phyloP scores from a whole-genome alignment of 1,139 yeast species.

The Barnettozyma hawaiiensis region DNA sequence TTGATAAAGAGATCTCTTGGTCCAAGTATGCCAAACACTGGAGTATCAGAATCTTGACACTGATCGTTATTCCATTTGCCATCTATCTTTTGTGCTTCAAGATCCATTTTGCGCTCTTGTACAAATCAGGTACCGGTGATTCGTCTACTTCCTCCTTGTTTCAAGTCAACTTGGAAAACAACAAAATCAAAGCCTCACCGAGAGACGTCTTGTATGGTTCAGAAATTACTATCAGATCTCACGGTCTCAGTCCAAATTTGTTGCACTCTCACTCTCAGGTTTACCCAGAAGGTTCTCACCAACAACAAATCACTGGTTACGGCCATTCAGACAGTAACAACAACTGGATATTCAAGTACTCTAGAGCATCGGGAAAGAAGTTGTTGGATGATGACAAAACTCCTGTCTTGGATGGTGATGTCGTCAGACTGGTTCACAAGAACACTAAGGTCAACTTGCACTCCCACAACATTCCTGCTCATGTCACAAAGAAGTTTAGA shows the following conservation, averaged over 20 bases:
- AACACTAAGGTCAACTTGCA: constrained; percentile 52
- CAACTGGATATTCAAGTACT: constrained; percentile 50
- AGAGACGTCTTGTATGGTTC: constrained; percentile 61
- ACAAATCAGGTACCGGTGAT: constrained; percentile 75
- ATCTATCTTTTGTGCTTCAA: constrained; percentile 71
- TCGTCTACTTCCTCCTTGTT: constrained; percentile 66
- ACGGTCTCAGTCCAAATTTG: constrained; percentile 64
- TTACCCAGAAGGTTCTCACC: constrained; percentile 71
- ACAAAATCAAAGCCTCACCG: constrained; percentile 44
- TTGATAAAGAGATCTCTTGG: constrained; percentile 38
- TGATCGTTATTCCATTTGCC: constrained; percentile 69
- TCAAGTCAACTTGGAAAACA: constrained; percentile 59
- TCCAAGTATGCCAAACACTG: constrained; percentile 57
- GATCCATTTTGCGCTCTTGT: constrained; percentile 70
- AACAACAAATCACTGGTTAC: constrained; percentile 72
- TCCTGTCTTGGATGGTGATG: constrained; percentile 44
- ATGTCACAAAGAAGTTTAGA: constrained; percentile 44
- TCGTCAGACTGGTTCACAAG: constrained; percentile 51
- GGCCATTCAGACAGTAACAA: constrained; percentile 69
- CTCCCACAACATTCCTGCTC: constrained; percentile 54
- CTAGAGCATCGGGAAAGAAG: constrained; percentile 33
- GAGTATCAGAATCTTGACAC: constrained; percentile 56
- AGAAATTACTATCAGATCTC: constrained; percentile 59
- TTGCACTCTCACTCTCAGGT: constrained; percentile 64
- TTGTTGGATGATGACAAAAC: constrained; percentile 28